phyloP scores from a whole-genome alignment of 1,284 basidiomycete genomes.

The Marasmius tenuissimus region DNA sequence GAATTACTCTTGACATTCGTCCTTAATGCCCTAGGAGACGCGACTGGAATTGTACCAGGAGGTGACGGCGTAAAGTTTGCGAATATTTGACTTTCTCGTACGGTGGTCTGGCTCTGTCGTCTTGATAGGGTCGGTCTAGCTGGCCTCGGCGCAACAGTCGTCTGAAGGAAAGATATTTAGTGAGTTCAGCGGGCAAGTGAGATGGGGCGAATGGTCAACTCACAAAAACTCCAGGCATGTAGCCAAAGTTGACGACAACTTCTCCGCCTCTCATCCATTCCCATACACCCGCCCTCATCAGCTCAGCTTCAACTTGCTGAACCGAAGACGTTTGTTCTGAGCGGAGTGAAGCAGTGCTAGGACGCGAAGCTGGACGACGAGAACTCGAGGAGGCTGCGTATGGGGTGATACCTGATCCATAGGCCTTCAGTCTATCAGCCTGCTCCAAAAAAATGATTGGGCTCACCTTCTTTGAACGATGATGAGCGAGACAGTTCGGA shows the following conservation, averaged over 20 bases:
- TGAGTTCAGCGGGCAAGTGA: not conserved
- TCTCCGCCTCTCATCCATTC: conserved; percentile 70
- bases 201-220: not conserved
- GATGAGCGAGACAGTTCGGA: conserved; percentile 45
- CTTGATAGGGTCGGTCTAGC: not conserved
- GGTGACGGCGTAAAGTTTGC: not conserved
- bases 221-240: conserved; percentile 42
- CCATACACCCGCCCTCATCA: conserved; percentile 65
- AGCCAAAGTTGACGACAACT: conserved; percentile 76
- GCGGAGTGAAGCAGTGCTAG: not conserved
- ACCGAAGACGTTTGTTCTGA: conserved; percentile 24
- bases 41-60: not conserved
- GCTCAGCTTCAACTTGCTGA: conserved; percentile 60
- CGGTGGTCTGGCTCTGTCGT: not conserved
- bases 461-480: not conserved
- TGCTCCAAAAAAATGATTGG: not conserved
- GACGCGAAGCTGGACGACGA: conserved; percentile 8
- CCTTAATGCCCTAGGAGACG: not conserved
- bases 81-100: not conserved
- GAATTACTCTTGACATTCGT: no score
- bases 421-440: not conserved
- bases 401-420: not conserved
- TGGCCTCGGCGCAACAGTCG: not conserved
- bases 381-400: not conserved
- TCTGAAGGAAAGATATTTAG: not conserved